Evolutionary conservation across 83 land plant genomes (phyloP).

Genomic region (Picea engelmannii): DNA sequence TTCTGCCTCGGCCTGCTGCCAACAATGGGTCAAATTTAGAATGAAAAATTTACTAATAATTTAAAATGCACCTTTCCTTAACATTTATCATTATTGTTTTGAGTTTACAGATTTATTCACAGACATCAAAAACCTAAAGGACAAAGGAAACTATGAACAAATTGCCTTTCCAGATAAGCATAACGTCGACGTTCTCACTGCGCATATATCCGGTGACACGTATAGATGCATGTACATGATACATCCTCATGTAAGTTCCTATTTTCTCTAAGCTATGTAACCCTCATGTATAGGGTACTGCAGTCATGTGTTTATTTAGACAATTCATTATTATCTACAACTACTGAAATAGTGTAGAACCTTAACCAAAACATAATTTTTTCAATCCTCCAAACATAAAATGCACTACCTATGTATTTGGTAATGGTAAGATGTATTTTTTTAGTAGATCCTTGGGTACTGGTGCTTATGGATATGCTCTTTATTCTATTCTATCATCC

Average conservation of each 20-base stretch:
- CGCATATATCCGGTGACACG: conserved; percentile 39
- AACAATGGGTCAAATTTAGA: no score
- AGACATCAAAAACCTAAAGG: no score
- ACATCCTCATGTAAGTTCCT: conserved; percentile 41
- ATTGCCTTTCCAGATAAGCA: conserved; percentile 64
- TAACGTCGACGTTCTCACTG: conserved; percentile 44
- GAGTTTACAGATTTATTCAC: no score
- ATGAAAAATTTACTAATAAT: no score
- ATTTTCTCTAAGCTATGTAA: no score
- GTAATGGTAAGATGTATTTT: neutral
- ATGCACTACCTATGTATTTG: neutral
- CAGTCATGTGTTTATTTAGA: neutral
- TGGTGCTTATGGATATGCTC: no score
- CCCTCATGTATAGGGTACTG: no score
- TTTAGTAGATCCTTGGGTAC: neutral
- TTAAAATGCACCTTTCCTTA: no score
- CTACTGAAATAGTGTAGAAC: neutral
- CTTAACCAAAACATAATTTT: neutral
- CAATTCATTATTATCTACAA: neutral
- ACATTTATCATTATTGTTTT: no score
- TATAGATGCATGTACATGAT: conserved; percentile 47
- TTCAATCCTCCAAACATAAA: neutral
- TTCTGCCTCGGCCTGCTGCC: no score
- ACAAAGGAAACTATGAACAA: no score
- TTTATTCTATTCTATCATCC: neutral